Percentiles rank a stretch among this genome's conserved stretches.
phyloP scores from a whole-genome alignment of 108 stramenopile genomes.

The Discostella pseudostelligera region DNA sequence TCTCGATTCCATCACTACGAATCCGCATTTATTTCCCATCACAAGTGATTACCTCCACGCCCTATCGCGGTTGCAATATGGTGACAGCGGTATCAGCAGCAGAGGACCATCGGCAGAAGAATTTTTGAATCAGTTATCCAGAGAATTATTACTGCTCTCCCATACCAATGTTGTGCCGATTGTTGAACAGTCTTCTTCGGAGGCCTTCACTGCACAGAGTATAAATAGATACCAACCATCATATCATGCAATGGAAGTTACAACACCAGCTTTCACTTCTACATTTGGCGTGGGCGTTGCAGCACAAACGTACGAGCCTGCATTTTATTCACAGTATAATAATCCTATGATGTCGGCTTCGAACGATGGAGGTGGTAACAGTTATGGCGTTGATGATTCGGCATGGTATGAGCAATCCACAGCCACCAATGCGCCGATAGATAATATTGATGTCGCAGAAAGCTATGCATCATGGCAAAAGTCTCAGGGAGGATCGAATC shows the following conservation, averaged over 20 bases:
- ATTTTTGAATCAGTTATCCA: not conserved
- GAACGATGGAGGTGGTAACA: not conserved
- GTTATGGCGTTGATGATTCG: not conserved
- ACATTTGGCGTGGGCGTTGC: not conserved
- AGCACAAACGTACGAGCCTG: constrained; percentile 3
- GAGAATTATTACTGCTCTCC: constrained; percentile 2
- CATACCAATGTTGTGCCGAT: too few relatives aligned
- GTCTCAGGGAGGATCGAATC: not conserved
- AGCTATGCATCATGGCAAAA: constrained; percentile 8
- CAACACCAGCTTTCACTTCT: not conserved
- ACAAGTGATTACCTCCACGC: constrained; percentile 10
- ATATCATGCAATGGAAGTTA: not conserved
- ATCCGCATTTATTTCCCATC: constrained; percentile 12
- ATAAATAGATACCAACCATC: too few relatives aligned
- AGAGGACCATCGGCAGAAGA: constrained; percentile 10
- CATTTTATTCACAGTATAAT: not conserved
- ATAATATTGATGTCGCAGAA: not conserved
- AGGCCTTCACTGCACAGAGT: too few relatives aligned
- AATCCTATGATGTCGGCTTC: not conserved
- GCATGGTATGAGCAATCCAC: not conserved
- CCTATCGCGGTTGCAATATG: constrained; percentile 2
- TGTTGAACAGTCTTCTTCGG: not conserved
- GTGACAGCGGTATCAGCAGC: not conserved
- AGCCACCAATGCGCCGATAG: not conserved
- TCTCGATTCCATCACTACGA: constrained; percentile 4